Evolutionary conservation across 441 rosid genomes (phyloP).

Genomic region (Pelargonium myrrhifolium): DNA sequence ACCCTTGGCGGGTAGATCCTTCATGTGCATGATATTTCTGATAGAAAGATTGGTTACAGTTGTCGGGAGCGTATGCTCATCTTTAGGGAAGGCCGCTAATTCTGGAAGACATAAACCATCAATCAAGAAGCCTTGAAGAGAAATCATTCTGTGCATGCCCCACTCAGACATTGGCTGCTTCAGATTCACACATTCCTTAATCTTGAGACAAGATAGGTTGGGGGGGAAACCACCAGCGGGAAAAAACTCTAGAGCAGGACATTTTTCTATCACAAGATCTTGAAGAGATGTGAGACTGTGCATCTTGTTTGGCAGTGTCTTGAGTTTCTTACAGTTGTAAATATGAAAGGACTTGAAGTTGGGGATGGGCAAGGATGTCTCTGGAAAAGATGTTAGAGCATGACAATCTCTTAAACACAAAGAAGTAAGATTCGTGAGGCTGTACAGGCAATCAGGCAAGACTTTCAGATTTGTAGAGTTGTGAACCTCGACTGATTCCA

Average conservation of each 20-base stretch:
- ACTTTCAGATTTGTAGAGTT: slow-evolving; percentile 4
- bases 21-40: slow-evolving; percentile 7
- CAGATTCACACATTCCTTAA: background rate
- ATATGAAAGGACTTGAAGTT: slow-evolving; percentile 5
- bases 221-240: slow-evolving; percentile 26
- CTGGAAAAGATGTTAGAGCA: slow-evolving; percentile 1
- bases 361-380: background rate
- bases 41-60: background rate
- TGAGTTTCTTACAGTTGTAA: slow-evolving; percentile 3
- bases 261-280: slow-evolving; percentile 16
- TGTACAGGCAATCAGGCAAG: slow-evolving; percentile 1
- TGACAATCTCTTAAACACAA: slow-evolving; percentile 4
- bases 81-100: slow-evolving; percentile 14
- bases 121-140: slow-evolving; percentile 4
- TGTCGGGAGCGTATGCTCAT: background rate
- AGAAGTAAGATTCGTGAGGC: slow-evolving; percentile 2
- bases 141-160: slow-evolving; percentile 9
- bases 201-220: slow-evolving; percentile 4
- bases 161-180: slow-evolving; percentile 6
- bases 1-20: background rate
- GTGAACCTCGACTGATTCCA: background rate
- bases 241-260: slow-evolving; percentile 22
- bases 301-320: background rate
- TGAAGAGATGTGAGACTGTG: slow-evolving; percentile 20
- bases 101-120: slow-evolving; percentile 12